phyloP scores from a whole-genome alignment of 495 filamentous ascomycete genomes.

The Aspergillus ellipticus region DNA sequence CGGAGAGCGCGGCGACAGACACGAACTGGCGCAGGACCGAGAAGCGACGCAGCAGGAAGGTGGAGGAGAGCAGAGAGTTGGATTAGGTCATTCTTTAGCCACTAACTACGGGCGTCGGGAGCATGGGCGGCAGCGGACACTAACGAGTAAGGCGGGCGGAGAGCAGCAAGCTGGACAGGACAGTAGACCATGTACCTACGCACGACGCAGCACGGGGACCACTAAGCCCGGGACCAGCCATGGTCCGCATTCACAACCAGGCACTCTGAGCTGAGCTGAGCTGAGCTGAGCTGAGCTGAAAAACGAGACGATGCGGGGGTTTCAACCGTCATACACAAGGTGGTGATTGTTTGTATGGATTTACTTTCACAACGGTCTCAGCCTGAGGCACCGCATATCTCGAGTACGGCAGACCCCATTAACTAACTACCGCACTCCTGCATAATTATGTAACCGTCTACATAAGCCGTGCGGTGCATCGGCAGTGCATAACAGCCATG shows the following conservation, averaged over 20 bases:
- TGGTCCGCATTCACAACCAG: too few relatives aligned
- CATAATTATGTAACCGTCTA: background rate
- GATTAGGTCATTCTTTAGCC: slow-evolving; percentile 3
- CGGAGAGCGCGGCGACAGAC: background rate
- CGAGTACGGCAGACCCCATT: too few relatives aligned
- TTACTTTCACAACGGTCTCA: background rate
- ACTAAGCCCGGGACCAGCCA: too few relatives aligned
- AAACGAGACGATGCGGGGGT: background rate
- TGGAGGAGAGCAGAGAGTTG: background rate
- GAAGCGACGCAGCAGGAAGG: background rate
- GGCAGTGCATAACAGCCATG: background rate
- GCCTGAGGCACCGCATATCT: background rate
- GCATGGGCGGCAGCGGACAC: slow-evolving; percentile 3
- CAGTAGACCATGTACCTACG: too few relatives aligned
- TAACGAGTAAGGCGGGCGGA: background rate
- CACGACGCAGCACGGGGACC: too few relatives aligned
- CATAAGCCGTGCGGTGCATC: background rate
- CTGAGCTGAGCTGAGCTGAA: too few relatives aligned
- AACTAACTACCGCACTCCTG: background rate
- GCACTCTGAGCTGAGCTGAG: too few relatives aligned
- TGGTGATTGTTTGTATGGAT: too few relatives aligned
- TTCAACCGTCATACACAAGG: too few relatives aligned
- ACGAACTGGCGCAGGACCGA: background rate
- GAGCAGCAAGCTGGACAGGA: too few relatives aligned
- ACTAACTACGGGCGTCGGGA: background rate